Conservation (phyloP, 176 grass and related monocot species). For the Urochloa ruziziensis region DNA sequence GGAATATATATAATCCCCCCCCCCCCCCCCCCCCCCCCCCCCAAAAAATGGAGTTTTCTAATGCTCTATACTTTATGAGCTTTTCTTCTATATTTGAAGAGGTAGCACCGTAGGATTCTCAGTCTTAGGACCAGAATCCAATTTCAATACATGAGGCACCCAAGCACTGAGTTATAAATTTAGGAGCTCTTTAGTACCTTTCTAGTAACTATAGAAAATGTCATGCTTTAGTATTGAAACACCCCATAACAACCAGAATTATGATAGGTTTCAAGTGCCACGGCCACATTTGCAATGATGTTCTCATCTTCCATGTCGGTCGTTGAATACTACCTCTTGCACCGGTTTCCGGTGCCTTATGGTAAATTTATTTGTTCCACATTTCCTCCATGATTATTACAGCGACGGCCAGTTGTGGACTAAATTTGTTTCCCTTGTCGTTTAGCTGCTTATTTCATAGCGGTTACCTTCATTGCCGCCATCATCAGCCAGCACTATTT, state of each 20-base stretch:
- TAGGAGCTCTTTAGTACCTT: no score
- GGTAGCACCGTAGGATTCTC: no score
- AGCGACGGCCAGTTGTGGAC: neutral
- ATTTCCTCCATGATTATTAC: neutral
- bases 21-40: no score
- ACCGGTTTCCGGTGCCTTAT: conserved; percentile 66
- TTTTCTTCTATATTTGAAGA: no score
- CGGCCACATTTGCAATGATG: conserved; percentile 85
- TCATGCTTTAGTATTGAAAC: neutral
- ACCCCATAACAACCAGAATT: neutral
- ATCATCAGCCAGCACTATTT: conserved; percentile 44
- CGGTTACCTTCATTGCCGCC: conserved; percentile 41
- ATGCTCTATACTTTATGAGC: neutral
- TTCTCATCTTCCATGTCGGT: conserved; percentile 87
- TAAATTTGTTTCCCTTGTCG: neutral
- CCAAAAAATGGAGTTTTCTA: neutral
- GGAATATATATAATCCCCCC: no score
- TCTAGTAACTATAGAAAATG: neutral
- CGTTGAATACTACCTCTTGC: conserved; percentile 72
- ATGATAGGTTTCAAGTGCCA: conserved; percentile 73
- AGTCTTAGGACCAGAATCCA: no score
- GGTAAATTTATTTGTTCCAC: conserved; percentile 31
- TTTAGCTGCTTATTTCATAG: conserved; percentile 60
- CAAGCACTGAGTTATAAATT: no score
- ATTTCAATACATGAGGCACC: no score